These are phyloP conservation scores for Amphibolis antarctica DNA, from an alignment of 106 monocot species.

Conservation along the genomic window DNA sequence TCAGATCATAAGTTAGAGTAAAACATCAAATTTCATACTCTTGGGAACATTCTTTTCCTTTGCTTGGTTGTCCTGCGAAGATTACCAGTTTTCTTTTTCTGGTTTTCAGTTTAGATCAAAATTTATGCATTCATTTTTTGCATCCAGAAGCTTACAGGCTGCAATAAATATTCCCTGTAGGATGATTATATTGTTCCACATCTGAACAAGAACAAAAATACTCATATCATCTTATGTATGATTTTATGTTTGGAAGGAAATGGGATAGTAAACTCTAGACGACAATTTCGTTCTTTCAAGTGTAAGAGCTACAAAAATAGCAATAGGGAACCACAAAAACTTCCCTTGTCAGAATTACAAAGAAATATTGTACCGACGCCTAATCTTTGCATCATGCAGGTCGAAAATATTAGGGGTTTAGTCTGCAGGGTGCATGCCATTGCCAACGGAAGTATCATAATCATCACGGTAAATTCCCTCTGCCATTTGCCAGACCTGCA, in stretches of 20 bases:
- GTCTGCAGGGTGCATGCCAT: neutral
- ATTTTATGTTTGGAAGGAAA: no score
- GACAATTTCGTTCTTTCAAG: no score
- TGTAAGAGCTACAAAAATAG: no score
- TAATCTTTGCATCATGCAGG: neutral
- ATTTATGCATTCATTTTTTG: neutral
- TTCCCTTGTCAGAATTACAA: no score
- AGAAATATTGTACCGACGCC: no score
- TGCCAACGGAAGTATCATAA: conserved; percentile 1
- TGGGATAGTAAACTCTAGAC: no score
- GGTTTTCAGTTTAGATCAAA: neutral
- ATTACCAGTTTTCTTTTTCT: neutral
- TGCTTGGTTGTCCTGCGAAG: neutral
- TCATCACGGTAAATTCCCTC: conserved; percentile 70
- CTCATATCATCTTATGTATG: no score
- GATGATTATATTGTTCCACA: no score
- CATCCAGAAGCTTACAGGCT: neutral
- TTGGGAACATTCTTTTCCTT: neutral
- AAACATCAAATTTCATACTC: neutral
- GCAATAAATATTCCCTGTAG: no score
- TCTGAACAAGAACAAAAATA: no score
- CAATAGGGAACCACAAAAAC: no score
- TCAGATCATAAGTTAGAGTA: conserved; percentile 5
- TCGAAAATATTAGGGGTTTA: neutral
- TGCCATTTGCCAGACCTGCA: conserved; percentile 89